Conservation (phyloP, 495 filamentous ascomycete genomes). For the Talaromyces proteolyticus region DNA sequence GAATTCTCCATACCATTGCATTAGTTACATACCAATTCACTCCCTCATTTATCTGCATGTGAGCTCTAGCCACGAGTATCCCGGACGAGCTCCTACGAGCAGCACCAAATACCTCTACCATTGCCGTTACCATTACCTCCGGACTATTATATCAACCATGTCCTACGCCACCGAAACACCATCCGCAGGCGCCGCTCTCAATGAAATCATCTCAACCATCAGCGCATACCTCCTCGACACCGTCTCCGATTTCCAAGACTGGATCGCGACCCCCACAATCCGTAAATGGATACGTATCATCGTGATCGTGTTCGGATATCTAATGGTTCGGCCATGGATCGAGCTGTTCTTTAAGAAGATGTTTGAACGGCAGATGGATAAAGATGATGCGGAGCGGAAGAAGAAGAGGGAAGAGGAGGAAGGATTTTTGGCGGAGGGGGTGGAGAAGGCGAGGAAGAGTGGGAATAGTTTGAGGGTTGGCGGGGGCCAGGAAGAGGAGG, state of each 20-base stretch:
- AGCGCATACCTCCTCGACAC: slow-evolving; percentile 22
- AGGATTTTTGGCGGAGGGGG: slow-evolving; percentile 38
- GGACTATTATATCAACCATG: slow-evolving; percentile 12
- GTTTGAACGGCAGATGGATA: slow-evolving; percentile 50
- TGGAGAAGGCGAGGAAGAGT: slow-evolving; percentile 58
- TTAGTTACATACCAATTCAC: too few relatives aligned
- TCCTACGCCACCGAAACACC: slow-evolving; percentile 10
- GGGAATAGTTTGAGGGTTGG: slow-evolving; percentile 55
- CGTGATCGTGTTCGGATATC: slow-evolving; percentile 54
- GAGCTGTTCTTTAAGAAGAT: slow-evolving; percentile 45
- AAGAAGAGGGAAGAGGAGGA: slow-evolving; percentile 37
- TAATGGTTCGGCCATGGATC: slow-evolving; percentile 62
- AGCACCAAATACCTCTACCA: too few relatives aligned
- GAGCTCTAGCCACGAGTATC: too few relatives aligned
- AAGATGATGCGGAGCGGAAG: slow-evolving; percentile 31
- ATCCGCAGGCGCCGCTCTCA: slow-evolving; percentile 19
- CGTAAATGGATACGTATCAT: slow-evolving; percentile 57
- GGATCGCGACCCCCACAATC: slow-evolving; percentile 42
- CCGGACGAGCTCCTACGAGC: too few relatives aligned
- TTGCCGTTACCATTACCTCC: too few relatives aligned
- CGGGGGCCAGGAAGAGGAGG: slow-evolving; percentile 47
- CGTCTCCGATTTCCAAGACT: slow-evolving; percentile 5
- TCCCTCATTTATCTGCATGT: too few relatives aligned
- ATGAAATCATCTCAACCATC: slow-evolving; percentile 29
- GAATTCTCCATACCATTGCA: too few relatives aligned